phyloP scores from a whole-genome alignment of 257 asterid genomes.

The Penstemon eatonii region DNA sequence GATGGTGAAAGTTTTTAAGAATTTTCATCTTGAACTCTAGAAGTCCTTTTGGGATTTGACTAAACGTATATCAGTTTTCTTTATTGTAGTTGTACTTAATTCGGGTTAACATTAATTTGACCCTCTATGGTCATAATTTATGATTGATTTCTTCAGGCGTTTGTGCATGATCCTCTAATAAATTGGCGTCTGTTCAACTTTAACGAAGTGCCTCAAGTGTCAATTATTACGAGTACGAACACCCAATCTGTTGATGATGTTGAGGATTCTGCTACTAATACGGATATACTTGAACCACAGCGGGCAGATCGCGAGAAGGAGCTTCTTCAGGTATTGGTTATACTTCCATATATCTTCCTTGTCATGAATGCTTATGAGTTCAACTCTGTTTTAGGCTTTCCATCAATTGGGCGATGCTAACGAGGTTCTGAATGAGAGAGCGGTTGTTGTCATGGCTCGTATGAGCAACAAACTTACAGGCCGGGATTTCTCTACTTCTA shows the following conservation, averaged over 20 bases:
- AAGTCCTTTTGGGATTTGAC: neutral
- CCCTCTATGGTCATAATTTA: neutral
- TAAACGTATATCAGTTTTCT: neutral
- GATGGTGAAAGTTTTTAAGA: neutral
- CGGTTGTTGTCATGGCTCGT: slow-evolving; percentile 95
- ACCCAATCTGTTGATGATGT: slow-evolving; percentile 58
- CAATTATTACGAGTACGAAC: slow-evolving; percentile 62
- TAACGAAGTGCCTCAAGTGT: slow-evolving; percentile 92
- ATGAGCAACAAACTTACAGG: slow-evolving; percentile 99
- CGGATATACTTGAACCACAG: slow-evolving; percentile 81
- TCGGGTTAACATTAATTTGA: neutral
- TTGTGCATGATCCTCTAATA: slow-evolving; percentile 97
- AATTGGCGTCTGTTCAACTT: slow-evolving; percentile 99
- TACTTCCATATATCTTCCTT: neutral
- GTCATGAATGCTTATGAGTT: slow-evolving; percentile 16
- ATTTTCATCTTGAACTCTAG: neutral
- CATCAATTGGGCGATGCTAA: slow-evolving; percentile 97
- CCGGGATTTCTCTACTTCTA: slow-evolving; percentile 67
- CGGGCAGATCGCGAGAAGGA: slow-evolving; percentile 91
- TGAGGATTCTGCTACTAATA: slow-evolving; percentile 63
- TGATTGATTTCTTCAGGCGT: slow-evolving; percentile 61
- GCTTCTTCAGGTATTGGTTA: slow-evolving; percentile 70
- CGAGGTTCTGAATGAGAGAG: slow-evolving; percentile 93
- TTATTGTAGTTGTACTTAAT: neutral
- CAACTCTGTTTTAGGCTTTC: slow-evolving; percentile 61